These are phyloP conservation scores for Lithohypha guttulata DNA, from an alignment of 2,329 filamentous ascomycete genomes.

Conservation along the genomic window DNA sequence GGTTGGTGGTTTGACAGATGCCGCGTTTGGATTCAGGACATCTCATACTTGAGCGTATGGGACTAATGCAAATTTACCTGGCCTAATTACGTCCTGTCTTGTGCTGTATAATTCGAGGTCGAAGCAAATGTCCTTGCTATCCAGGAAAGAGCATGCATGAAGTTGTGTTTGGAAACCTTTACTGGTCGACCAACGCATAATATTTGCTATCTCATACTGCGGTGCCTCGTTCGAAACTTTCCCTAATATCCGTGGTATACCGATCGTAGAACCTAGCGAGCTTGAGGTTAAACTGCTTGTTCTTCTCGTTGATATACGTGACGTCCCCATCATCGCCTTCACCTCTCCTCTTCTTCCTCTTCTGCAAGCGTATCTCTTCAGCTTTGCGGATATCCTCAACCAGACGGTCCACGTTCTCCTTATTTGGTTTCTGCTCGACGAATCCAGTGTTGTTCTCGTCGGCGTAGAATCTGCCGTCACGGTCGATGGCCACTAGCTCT, in stretches of 20 bases:
- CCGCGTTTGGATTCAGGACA: too few species aligned
- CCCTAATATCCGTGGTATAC: slow-evolving; percentile 92
- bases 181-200: too few species aligned
- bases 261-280: slow-evolving; percentile 93
- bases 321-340: slow-evolving; percentile 79
- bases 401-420: slow-evolving; percentile 75
- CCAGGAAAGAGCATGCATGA: too few species aligned
- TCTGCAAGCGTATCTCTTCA: slow-evolving; percentile 77
- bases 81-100: too few species aligned
- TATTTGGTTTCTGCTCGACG: slow-evolving; percentile 74
- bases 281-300: slow-evolving; percentile 99
- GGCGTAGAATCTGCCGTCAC: slow-evolving; percentile 80
- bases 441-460: slow-evolving; percentile 75
- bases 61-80: too few species aligned
- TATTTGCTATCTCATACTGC: slow-evolving; percentile 54
- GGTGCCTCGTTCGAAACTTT: slow-evolving; percentile 94
- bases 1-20: too few species aligned
- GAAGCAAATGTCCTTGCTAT: too few species aligned
- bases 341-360: slow-evolving; percentile 66
- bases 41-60: too few species aligned
- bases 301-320: slow-evolving; percentile 99
- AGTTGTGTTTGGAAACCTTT: too few species aligned
- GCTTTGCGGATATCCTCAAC: slow-evolving; percentile 80
- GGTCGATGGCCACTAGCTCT: slow-evolving; percentile 87
- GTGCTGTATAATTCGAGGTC: too few species aligned